phyloP scores from a whole-genome alignment of 306 rosid species.

The Cucumis sativus region DNA sequence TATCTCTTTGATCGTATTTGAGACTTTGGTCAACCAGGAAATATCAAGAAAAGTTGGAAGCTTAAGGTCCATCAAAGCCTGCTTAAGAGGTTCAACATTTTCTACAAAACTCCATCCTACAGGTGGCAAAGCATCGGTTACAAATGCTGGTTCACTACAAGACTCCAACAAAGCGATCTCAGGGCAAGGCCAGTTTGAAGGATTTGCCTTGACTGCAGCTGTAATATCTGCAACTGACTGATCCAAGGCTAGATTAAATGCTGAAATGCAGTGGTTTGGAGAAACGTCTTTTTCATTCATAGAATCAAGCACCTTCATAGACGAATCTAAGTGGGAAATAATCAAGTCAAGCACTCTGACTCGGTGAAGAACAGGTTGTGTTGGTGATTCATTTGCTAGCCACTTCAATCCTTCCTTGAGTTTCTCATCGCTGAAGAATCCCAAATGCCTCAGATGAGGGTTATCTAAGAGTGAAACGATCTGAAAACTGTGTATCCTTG shows the following conservation, averaged over 20 bases:
- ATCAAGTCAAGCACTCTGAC: slow-evolving; percentile 52
- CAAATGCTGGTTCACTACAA: slow-evolving; percentile 26
- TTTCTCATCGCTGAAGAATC: slow-evolving; percentile 59
- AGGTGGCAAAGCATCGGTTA: slow-evolving; percentile 34
- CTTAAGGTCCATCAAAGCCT: slow-evolving; percentile 40
- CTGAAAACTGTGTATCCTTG: slow-evolving; percentile 36
- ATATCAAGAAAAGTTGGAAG: slow-evolving; percentile 48
- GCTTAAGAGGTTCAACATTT: slow-evolving; percentile 35
- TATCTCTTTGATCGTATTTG: slow-evolving; percentile 33
- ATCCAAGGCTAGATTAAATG: slow-evolving; percentile 76
- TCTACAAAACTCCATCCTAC: slow-evolving; percentile 63
- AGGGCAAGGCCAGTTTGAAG: slow-evolving; percentile 67
- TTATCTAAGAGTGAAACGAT: slow-evolving; percentile 53
- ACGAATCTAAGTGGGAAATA: slow-evolving; percentile 42
- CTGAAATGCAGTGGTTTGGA: slow-evolving; percentile 51
- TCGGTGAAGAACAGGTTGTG: slow-evolving; percentile 34
- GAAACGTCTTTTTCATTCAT: slow-evolving; percentile 34
- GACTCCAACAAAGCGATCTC: slow-evolving; percentile 51
- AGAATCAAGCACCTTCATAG: slow-evolving; percentile 25
- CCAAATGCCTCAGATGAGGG: slow-evolving; percentile 25
- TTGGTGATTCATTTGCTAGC: slow-evolving; percentile 79
- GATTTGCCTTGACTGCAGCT: slow-evolving; percentile 45
- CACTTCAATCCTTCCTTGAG: slow-evolving; percentile 74
- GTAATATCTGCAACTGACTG: slow-evolving; percentile 38
- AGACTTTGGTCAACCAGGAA: slow-evolving; percentile 53